Conservation (phyloP, 805 yeast species). For the Suhomyces pyralidae region DNA sequence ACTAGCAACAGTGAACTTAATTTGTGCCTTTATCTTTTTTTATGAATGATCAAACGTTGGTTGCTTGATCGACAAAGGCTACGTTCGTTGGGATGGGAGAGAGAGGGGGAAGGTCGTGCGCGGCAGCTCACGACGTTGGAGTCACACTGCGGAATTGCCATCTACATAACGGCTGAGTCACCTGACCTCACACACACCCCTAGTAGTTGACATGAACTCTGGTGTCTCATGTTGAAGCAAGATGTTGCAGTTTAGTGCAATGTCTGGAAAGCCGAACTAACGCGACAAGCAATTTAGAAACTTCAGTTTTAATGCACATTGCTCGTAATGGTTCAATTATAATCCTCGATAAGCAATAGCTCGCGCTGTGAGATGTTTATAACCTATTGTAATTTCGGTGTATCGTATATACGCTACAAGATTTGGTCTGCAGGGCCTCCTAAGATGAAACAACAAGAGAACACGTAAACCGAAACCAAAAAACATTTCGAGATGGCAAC, state of each 20-base stretch:
- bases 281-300: background rate
- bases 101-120: slow-evolving; percentile 1
- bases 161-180: background rate
- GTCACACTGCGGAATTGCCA: background rate
- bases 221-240: background rate
- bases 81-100: slow-evolving; percentile 1
- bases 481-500: background rate
- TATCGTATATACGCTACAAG: background rate
- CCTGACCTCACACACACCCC: background rate
- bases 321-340: background rate
- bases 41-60: background rate
- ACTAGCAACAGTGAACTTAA: background rate
- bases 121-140: background rate
- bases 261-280: background rate
- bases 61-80: slow-evolving; percentile 1
- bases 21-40: background rate
- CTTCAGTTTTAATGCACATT: background rate
- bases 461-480: background rate
- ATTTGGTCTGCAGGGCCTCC: background rate
- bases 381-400: background rate
- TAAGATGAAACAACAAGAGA: background rate
- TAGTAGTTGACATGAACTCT: background rate
- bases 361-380: background rate
- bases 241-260: background rate
- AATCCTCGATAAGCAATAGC: background rate